A percentile compares a stretch with the other conserved stretches of the same genome.
phyloP scores from a whole-genome alignment of 257 asterid species.

The Solanum lignicaule region DNA sequence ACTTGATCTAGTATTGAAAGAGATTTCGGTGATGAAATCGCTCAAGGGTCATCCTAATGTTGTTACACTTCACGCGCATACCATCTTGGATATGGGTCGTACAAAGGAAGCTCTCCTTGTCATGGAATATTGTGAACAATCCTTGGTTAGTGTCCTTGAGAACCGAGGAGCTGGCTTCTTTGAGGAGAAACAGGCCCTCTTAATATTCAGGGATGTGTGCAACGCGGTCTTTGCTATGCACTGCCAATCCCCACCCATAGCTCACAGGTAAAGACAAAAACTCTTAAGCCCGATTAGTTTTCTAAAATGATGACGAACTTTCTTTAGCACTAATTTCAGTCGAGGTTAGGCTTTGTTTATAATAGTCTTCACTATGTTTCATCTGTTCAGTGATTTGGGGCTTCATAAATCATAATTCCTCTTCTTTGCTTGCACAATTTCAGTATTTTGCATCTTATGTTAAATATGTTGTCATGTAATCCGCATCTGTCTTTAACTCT shows the following conservation, averaged over 20 bases:
- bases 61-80: slow-evolving; percentile 62
- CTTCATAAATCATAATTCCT: not conserved
- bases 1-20: slow-evolving; percentile 60
- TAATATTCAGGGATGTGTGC: slow-evolving; percentile 78
- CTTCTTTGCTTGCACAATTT: not conserved
- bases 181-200: slow-evolving; percentile 81
- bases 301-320: not conserved
- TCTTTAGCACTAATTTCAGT: not conserved
- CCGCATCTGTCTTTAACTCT: not conserved
- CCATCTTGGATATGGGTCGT: slow-evolving; percentile 87
- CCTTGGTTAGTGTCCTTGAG: slow-evolving; percentile 80
- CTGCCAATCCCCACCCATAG: slow-evolving; percentile 80
- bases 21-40: slow-evolving; percentile 76
- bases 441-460: not conserved
- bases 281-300: not conserved
- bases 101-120: slow-evolving; percentile 90
- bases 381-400: not conserved
- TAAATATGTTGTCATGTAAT: not conserved
- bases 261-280: slow-evolving; percentile 62
- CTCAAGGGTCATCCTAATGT: slow-evolving; percentile 92
- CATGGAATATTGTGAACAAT: slow-evolving; percentile 89
- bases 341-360: not conserved
- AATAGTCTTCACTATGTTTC: not conserved
- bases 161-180: slow-evolving; percentile 85
- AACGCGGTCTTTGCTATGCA: slow-evolving; percentile 95